Evolutionary conservation across 1,139 yeast species (phyloP).

Genomic region (Blastobotrys niveus): DNA sequence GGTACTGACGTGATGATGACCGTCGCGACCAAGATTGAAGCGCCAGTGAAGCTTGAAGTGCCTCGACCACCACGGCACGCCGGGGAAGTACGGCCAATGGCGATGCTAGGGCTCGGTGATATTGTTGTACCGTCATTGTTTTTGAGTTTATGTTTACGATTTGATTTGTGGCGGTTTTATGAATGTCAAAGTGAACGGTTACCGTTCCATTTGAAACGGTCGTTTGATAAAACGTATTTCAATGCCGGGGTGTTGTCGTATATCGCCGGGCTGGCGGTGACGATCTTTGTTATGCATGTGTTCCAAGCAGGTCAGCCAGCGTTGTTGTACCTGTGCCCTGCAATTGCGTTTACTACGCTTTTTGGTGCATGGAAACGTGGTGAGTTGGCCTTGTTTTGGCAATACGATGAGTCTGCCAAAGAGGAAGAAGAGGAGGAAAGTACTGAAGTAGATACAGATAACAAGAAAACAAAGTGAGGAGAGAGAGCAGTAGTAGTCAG

Average conservation of each 20-base stretch:
- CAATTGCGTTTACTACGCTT: conserved; percentile 37
- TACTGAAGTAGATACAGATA: background rate
- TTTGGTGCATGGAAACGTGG: conserved; percentile 36
- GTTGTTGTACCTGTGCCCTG: conserved; percentile 55
- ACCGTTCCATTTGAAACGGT: conserved; percentile 40
- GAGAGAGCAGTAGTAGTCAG: background rate
- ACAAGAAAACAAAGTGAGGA: background rate
- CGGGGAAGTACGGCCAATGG: conserved; percentile 27
- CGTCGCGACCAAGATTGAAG: conserved; percentile 52
- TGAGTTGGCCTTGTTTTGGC: conserved; percentile 42
- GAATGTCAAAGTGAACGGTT: conserved; percentile 20
- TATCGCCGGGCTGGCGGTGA: conserved; percentile 40
- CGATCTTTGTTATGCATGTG: conserved; percentile 40
- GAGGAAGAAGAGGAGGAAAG: conserved; percentile 30
- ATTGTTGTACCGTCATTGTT: conserved; percentile 53
- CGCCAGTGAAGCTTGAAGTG: conserved; percentile 51
- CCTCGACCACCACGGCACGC: conserved; percentile 34
- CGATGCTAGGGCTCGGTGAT: conserved; percentile 54
- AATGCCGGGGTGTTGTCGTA: conserved; percentile 42
- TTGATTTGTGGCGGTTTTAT: conserved; percentile 43
- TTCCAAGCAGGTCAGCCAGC: conserved; percentile 60
- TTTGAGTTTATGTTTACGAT: conserved; percentile 46
- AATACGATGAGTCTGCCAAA: conserved; percentile 32
- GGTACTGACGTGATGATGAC: conserved; percentile 56
- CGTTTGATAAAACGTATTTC: conserved; percentile 45